Percentiles rank a stretch among this genome's conserved stretches.
Conservation (phyloP, 2,329 filamentous ascomycete species). For the Diaporthe sp. region DNA sequence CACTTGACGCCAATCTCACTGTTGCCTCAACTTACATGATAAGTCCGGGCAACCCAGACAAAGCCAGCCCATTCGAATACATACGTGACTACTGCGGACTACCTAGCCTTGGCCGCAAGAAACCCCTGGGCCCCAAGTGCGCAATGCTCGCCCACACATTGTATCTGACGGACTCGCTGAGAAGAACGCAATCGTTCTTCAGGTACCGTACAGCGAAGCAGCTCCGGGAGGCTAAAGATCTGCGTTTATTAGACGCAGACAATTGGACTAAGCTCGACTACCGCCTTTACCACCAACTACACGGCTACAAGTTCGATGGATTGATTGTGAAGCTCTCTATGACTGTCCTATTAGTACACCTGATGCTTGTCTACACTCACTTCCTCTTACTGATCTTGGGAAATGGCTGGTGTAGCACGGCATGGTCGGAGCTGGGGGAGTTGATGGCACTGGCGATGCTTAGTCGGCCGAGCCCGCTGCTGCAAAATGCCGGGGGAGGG, state of each 20-base stretch:
- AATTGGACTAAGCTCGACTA: not conserved
- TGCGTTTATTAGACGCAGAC: not conserved
- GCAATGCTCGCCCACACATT: not conserved
- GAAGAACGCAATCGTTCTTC: not conserved
- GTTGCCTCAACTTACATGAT: too few relatives aligned
- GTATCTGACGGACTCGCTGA: not conserved
- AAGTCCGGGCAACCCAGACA: not conserved
- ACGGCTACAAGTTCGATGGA: not conserved
- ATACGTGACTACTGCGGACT: too few relatives aligned
- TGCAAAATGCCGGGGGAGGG: not conserved
- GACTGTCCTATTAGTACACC: not conserved
- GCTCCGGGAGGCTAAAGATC: not conserved
- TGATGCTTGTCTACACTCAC: conserved; percentile 11
- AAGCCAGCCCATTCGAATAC: too few relatives aligned
- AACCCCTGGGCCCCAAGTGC: conserved; percentile 2
- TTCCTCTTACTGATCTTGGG: not conserved
- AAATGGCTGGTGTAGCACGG: conserved; percentile 5
- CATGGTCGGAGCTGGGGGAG: conserved; percentile 8
- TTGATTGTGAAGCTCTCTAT: not conserved
- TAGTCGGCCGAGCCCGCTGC: not conserved
- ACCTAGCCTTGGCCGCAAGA: too few relatives aligned
- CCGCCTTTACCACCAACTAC: not conserved
- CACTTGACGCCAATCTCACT: not conserved
- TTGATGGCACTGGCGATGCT: not conserved
- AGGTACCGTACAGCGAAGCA: not conserved